Base-by-base conservation (phyloP, 352 stramenopile species). In the Phytophthora tubulina region DNA sequence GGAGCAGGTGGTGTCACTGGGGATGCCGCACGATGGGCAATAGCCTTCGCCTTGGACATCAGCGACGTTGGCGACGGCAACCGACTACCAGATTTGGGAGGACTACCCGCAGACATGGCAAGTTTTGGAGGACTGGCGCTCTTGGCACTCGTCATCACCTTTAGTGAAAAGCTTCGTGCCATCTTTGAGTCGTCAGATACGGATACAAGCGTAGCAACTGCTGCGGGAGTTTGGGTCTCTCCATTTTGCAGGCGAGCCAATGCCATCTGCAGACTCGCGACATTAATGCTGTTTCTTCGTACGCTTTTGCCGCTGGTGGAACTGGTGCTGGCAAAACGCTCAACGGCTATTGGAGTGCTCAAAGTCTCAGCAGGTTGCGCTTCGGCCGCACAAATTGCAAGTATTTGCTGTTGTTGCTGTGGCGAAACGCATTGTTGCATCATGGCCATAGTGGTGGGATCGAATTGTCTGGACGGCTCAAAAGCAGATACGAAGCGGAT, bases 401-500 rank as follows among this genome's bases (percentile, higher is more conserved):
- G 53, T 45, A 8, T 62, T 46, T 76, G 63, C 4, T 77, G 65
- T 48, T 59, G 41, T 6, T 64, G 30, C 31, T 57, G 59, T 32
- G 71, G 55, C 3, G 33, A 49, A 38, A 36, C 27, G 38, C 59
- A 72, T 56, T 78, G 67, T 30, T 27, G 61, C 52, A 74, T 74
- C 63, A 76, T 74, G 41, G 52, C 59, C 72, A 76, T 72, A 0
- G 68, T 70, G 9, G 53, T 46, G 7, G 63, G 30, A n/a, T 79
- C 63, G 55, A 79, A 74, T n/a, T 70, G 63, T 42, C 53, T 46
- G n/a, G 67, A 63, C 14, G 62, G 42, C 11, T 76, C 69, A 30
- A 72, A 78, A 42, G 73, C 52, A 9, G 81, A 87, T 13, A 76
- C 78, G 41, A 90, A 93, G 21, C 85, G 81, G 51, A 93, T 74